A percentile compares a stretch with the other conserved stretches of the same genome.
Evolutionary conservation across 495 filamentous ascomycete species (phyloP).

Genomic region (Penicillium parvum): DNA sequence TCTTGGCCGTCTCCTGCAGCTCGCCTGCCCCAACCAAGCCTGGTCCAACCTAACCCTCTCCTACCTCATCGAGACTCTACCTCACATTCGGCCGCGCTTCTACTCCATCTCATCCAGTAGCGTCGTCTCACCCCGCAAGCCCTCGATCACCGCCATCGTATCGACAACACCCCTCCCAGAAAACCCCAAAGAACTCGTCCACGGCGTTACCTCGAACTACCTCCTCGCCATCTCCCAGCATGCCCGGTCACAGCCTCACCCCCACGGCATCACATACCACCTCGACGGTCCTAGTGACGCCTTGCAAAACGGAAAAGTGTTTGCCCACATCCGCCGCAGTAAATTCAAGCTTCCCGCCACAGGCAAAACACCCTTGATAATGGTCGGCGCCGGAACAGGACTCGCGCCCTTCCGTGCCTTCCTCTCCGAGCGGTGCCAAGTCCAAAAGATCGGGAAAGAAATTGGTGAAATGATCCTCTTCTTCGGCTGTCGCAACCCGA

Average conservation of each 20-base stretch:
- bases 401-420: slow-evolving; percentile 48
- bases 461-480: slow-evolving; percentile 41
- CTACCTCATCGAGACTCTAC: slow-evolving; percentile 42
- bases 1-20: slow-evolving; percentile 36
- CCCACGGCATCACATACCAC: slow-evolving; percentile 30
- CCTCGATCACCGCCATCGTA: slow-evolving; percentile 43
- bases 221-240: slow-evolving; percentile 34
- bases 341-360: slow-evolving; percentile 43
- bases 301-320: slow-evolving; percentile 29
- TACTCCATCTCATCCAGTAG: slow-evolving; percentile 54
- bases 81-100: slow-evolving; percentile 42
- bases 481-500: slow-evolving; percentile 41
- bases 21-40: slow-evolving; percentile 15
- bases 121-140: slow-evolving; percentile 37
- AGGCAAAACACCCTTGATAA: slow-evolving; percentile 32
- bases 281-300: slow-evolving; percentile 28
- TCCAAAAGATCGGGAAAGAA: slow-evolving; percentile 34
- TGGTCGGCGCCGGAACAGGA: slow-evolving; percentile 47
- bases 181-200: slow-evolving; percentile 26
- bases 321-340: slow-evolving; percentile 40
- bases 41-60: slow-evolving; percentile 43
- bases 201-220: slow-evolving; percentile 47
- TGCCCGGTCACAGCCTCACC: slow-evolving; percentile 19
- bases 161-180: slow-evolving; percentile 24
- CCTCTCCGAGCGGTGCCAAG: slow-evolving; percentile 37